Conservation (phyloP, 805 yeast genomes). For the Myxozyma vanderwaltii region DNA sequence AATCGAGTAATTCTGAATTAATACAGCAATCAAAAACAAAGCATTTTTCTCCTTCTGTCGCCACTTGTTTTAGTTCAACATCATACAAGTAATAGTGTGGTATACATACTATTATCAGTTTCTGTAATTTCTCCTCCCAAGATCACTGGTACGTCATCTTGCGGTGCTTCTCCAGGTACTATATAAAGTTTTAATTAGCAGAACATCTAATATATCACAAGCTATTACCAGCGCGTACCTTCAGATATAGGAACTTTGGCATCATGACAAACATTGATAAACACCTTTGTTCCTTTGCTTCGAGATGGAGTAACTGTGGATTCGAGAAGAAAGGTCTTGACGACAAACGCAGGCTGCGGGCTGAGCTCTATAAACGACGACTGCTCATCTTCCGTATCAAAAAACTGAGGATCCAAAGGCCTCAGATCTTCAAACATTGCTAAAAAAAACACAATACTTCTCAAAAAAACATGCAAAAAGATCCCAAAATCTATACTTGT, state of each 20-base stretch:
- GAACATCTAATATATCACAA: no score
- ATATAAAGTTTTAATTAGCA: background rate
- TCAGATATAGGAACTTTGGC: conserved; percentile 66
- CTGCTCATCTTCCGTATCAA: background rate
- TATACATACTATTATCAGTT: conserved; percentile 57
- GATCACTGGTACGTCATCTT: conserved; percentile 59
- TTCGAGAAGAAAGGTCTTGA: conserved; percentile 59
- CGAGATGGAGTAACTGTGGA: conserved; percentile 39
- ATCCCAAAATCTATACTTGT: background rate
- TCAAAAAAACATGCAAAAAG: background rate
- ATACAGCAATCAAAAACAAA: conserved; percentile 80
- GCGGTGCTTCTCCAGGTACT: conserved; percentile 1
- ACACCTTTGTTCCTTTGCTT: conserved; percentile 59
- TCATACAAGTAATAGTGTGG: background rate
- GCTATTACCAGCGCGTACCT: conserved; percentile 10
- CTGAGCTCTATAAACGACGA: conserved; percentile 39
- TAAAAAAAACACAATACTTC: background rate
- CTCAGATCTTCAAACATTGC: conserved; percentile 7
- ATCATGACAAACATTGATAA: conserved; percentile 76
- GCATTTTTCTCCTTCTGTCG: conserved; percentile 53
- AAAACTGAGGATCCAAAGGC: conserved; percentile 3
- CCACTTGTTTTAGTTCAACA: background rate
- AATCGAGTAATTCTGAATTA: conserved; percentile 60
- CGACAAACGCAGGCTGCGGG: conserved; percentile 73
- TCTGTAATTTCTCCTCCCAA: conserved; percentile 59